Evolutionary conservation across 2,329 filamentous ascomycete species (phyloP), one percentile per base, ranked within the genome.

Genomic region (Pseudofabraea citricarpa): DNA sequence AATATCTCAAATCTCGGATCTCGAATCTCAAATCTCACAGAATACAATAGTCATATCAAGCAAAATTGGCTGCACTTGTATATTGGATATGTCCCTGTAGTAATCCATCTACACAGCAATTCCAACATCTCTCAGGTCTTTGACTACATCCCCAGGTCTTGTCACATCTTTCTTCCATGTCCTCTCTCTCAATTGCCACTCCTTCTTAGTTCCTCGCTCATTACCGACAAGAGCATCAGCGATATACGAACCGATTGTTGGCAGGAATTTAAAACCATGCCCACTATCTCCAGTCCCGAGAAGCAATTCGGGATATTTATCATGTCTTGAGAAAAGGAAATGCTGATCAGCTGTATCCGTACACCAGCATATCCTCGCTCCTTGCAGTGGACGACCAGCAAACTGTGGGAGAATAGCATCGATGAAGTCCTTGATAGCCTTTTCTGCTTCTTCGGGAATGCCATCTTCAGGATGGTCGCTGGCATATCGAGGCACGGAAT

Each of bases 361-460:
- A 54, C 74, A 75, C 73, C 73, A 75, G 49, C 73, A 76, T 29
- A 76, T 56, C 16, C 64, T 68, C 49, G 69, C 67, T 29, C 67
- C 58, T 5, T 74, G 67, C 15, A 76, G 62, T 2, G 72, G 70
- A 5, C 72, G 55, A 18, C 71, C 64, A 3, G 69, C 69, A 42
- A 75, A 60, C 45, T 62, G 63, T 2, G 72, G 72, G 4, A 75
- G 59, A 0, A 70, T 71, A 40, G 74, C 64, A 29, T 56, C 49
- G 31, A 76, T 57, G 29, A 76, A 54, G 35, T 64, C 58, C 13
- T 70, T 61, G 46, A 75, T 59, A 50, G 68, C 67, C 36, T 53
- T 52, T 56, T 75, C 72, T 47, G 74, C 73, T 29, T 68, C 65
- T 3, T 56, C 54, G 1, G 72, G 72, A 8, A 76, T 64, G 40